Evolutionary conservation across 2,329 filamentous ascomycete genomes (phyloP).

Genomic region (Trichophyton schoenleinii): DNA sequence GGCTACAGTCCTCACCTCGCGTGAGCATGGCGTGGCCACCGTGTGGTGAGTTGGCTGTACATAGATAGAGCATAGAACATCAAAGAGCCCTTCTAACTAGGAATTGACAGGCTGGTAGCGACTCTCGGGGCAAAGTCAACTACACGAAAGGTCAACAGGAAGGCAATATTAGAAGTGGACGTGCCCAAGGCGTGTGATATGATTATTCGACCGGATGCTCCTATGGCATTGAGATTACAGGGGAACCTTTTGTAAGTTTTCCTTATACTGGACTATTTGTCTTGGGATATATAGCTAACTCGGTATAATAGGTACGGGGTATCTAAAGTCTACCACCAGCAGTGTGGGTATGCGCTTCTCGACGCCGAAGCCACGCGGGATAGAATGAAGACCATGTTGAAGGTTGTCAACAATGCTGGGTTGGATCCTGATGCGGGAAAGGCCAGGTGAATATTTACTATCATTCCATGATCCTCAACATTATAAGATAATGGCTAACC

Average conservation of each 20-base stretch:
- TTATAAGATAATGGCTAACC: background rate
- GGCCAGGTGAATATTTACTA: conserved; percentile 45
- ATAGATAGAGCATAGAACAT: background rate
- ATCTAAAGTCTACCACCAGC: conserved; percentile 68
- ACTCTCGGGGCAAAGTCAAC: conserved; percentile 65
- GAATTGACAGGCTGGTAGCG: conserved; percentile 62
- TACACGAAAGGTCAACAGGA: conserved; percentile 63
- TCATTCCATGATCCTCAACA: background rate
- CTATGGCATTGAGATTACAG: conserved; percentile 80
- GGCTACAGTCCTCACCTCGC: conserved; percentile 58
- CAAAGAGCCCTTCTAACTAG: background rate
- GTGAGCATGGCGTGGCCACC: conserved; percentile 83
- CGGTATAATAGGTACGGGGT: conserved; percentile 8
- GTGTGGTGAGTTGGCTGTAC: conserved; percentile 56
- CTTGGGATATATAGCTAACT: conserved; percentile 1
- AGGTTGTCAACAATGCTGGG: conserved; percentile 43
- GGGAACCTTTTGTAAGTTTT: conserved; percentile 61
- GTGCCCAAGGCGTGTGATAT: conserved; percentile 75
- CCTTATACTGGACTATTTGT: background rate
- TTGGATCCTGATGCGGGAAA: conserved; percentile 61
- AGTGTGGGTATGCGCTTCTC: conserved; percentile 71
- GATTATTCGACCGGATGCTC: conserved; percentile 74
- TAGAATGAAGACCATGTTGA: conserved; percentile 57
- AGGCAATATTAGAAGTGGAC: conserved; percentile 78
- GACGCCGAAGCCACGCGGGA: conserved; percentile 66